These are phyloP conservation scores for Penicillium crystallinum DNA, from an alignment of 495 filamentous ascomycete genomes.

Conservation along the genomic window DNA sequence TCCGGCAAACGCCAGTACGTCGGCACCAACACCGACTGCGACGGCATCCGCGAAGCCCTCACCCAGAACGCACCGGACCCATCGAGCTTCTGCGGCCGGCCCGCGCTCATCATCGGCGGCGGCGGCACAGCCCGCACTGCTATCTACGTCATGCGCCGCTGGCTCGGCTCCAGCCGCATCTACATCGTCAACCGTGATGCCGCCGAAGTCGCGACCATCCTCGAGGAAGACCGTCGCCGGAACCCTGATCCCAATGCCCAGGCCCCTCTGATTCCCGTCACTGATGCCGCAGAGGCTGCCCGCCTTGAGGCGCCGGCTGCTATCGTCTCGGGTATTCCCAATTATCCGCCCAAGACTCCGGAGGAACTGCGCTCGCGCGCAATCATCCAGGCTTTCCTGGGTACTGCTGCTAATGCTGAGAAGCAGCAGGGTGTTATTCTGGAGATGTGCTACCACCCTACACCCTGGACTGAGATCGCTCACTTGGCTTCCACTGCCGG, in stretches of 20 bases:
- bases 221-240: slow-evolving; percentile 42
- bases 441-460: slow-evolving; percentile 78
- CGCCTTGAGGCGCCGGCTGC: slow-evolving; percentile 52
- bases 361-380: slow-evolving; percentile 52
- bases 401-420: slow-evolving; percentile 15
- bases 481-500: slow-evolving; percentile 49
- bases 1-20: slow-evolving; percentile 43
- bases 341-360: slow-evolving; percentile 58
- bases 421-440: slow-evolving; percentile 58
- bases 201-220: slow-evolving; percentile 57
- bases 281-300: slow-evolving; percentile 50
- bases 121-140: slow-evolving; percentile 67
- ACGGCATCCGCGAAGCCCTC: slow-evolving; percentile 66
- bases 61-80: slow-evolving; percentile 48
- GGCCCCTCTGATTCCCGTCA: slow-evolving; percentile 50
- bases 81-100: slow-evolving; percentile 46
- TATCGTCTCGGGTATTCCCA: slow-evolving; percentile 63
- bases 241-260: slow-evolving; percentile 34
- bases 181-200: slow-evolving; percentile 67
- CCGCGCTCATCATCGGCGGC: slow-evolving; percentile 59
- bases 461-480: slow-evolving; percentile 60
- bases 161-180: slow-evolving; percentile 57
- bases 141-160: slow-evolving; percentile 62
- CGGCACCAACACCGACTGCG: slow-evolving; percentile 73
- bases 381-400: slow-evolving; percentile 53